Evolutionary conservation across 331 rosid genomes (phyloP).

Genomic region (Rosa hybrid): DNA sequence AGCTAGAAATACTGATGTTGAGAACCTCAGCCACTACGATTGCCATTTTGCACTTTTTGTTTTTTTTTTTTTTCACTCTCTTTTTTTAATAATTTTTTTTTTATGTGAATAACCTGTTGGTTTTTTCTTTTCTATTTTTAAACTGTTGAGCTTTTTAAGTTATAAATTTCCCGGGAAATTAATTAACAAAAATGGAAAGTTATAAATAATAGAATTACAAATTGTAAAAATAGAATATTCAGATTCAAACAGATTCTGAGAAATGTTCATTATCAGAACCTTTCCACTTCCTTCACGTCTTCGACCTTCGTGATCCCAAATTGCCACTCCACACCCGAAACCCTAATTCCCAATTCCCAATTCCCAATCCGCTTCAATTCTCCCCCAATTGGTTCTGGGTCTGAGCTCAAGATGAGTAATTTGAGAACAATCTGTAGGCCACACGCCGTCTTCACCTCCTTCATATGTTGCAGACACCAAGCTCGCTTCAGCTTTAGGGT

Average conservation of each 20-base stretch:
- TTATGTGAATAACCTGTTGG: no score
- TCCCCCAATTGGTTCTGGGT: neutral
- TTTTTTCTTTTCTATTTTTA: neutral
- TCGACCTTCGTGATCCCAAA: conserved; percentile 19
- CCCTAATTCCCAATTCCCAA: neutral
- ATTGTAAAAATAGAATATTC: neutral
- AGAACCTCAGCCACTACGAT: no score
- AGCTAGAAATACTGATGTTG: no score
- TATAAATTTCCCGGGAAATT: conserved; percentile 1
- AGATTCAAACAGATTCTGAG: conserved; percentile 45
- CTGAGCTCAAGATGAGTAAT: conserved; percentile 48
- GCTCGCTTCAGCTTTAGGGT: conserved; percentile 34
- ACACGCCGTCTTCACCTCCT: conserved; percentile 54
- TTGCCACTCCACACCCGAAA: neutral
- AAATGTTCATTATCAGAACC: conserved; percentile 20
- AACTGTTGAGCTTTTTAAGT: no score
- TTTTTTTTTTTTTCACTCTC: no score
- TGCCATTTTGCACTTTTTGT: neutral
- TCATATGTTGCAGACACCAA: conserved; percentile 54
- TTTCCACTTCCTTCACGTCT: conserved; percentile 37
- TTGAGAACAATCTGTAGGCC: conserved; percentile 54
- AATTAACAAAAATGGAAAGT: neutral
- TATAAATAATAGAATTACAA: conserved; percentile 11
- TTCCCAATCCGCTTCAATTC: neutral
- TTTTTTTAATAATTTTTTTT: no score